These are phyloP conservation scores for Ilyonectria sp. DNA, from an alignment of 2,329 filamentous ascomycete genomes.

Conservation along the genomic window DNA sequence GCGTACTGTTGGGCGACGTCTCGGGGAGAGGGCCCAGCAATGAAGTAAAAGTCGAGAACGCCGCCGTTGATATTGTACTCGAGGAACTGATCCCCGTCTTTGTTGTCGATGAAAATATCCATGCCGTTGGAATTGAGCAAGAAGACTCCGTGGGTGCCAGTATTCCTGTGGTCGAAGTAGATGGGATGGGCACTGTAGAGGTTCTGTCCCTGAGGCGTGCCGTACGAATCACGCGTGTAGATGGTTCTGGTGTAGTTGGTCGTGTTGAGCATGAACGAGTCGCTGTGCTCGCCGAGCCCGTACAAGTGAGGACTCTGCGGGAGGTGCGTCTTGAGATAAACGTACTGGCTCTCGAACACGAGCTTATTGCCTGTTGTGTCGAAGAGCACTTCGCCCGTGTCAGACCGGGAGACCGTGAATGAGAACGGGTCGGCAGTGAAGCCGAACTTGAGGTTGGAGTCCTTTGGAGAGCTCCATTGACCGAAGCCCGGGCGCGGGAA, in stretches of 20 bases:
- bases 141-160: conserved; percentile 75
- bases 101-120: conserved; percentile 81
- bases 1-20: conserved; percentile 74
- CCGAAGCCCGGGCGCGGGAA: conserved; percentile 66
- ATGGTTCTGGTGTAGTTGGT: conserved; percentile 74
- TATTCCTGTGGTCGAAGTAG: conserved; percentile 80
- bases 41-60: conserved; percentile 80
- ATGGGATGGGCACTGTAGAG: conserved; percentile 82
- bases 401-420: conserved; percentile 69
- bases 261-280: conserved; percentile 77
- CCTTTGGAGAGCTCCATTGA: conserved; percentile 38
- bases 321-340: conserved; percentile 79
- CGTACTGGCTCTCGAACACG: conserved; percentile 84
- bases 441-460: conserved; percentile 64
- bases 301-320: conserved; percentile 81
- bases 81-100: conserved; percentile 74
- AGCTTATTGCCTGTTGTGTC: conserved; percentile 77
- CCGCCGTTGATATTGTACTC: conserved; percentile 87
- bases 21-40: conserved; percentile 71
- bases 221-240: conserved; percentile 73
- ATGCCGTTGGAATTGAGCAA: conserved; percentile 82
- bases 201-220: conserved; percentile 73
- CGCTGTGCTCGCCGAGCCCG: conserved; percentile 84
- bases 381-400: conserved; percentile 70
- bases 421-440: conserved; percentile 71